These are phyloP conservation scores for Yamadazyma endophytica DNA, from an alignment of 805 yeast genomes.

Conservation along the genomic window DNA sequence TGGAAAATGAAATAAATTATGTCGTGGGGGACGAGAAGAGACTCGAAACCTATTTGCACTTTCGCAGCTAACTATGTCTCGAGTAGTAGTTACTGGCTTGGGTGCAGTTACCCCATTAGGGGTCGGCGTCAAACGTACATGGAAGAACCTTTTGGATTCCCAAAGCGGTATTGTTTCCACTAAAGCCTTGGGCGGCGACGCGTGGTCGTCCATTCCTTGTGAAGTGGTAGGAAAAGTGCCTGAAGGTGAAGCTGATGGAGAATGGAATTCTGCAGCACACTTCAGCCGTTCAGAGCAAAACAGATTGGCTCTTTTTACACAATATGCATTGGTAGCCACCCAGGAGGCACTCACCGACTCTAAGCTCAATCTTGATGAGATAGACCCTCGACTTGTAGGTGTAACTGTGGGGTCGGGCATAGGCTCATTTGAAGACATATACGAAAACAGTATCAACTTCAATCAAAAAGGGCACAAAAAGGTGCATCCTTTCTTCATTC, in stretches of 20 bases:
- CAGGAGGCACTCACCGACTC: constrained; percentile 75
- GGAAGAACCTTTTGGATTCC: constrained; percentile 50
- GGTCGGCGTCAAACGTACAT: constrained; percentile 51
- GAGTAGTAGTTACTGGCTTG: constrained; percentile 91
- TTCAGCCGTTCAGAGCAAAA: constrained; percentile 48
- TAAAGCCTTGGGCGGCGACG: constrained; percentile 30
- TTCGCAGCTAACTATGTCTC: constrained; percentile 15
- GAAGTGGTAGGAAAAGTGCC: constrained; percentile 78
- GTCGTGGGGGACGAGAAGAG: constrained; percentile 40
- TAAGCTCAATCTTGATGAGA: constrained; percentile 35
- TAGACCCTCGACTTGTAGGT: constrained; percentile 45
- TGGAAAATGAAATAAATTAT: constrained; percentile 27
- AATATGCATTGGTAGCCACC: constrained; percentile 74
- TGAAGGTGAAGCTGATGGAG: constrained; percentile 39
- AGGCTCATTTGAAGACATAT: constrained; percentile 75
- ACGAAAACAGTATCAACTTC: constrained; percentile 57
- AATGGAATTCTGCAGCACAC: constrained; percentile 53
- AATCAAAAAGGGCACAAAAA: constrained; percentile 49
- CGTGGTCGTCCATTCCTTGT: constrained; percentile 57
- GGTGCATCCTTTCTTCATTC: constrained; percentile 83
- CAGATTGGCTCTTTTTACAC: constrained; percentile 67
- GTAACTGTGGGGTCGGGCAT: constrained; percentile 92
- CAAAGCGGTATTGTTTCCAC: constrained; percentile 62
- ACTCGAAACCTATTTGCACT: constrained; percentile 20
- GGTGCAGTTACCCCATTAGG: constrained; percentile 89